phyloP scores from a whole-genome alignment of 495 filamentous ascomycete genomes.

The Penicillium ucsense region DNA sequence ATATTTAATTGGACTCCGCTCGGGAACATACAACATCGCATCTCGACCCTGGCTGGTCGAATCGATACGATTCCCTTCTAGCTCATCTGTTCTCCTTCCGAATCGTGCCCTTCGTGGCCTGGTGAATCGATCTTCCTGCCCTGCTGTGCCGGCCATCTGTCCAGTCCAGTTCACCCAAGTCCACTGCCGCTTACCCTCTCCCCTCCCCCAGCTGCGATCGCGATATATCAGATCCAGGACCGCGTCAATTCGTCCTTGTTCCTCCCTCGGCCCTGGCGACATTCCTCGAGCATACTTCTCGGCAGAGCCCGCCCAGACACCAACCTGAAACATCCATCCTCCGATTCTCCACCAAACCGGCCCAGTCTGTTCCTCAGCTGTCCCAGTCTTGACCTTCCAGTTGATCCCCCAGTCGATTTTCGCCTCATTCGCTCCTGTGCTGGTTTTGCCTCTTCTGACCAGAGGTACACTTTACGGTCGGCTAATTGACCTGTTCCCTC shows the following conservation, averaged over 20 bases:
- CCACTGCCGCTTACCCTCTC: not conserved
- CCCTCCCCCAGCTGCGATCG: not conserved
- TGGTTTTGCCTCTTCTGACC: slow-evolving; percentile 4
- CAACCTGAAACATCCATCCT: slow-evolving; percentile 5
- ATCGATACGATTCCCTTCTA: not conserved
- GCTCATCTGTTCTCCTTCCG: not conserved
- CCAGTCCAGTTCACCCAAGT: not conserved
- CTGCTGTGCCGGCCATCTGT: too few relatives aligned
- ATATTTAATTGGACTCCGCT: too few relatives aligned
- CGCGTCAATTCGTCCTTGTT: not conserved
- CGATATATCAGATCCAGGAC: not conserved
- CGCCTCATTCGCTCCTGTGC: not conserved
- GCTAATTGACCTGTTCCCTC: slow-evolving; percentile 13
- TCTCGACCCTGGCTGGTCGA: slow-evolving; percentile 1
- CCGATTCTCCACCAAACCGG: not conserved
- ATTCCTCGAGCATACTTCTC: not conserved
- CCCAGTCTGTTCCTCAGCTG: slow-evolving; percentile 1
- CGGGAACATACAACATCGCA: too few relatives aligned
- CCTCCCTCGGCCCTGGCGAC: not conserved
- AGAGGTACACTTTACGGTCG: slow-evolving; percentile 15
- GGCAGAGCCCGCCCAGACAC: not conserved
- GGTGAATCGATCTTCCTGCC: too few relatives aligned
- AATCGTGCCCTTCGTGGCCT: too few relatives aligned
- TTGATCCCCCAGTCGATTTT: slow-evolving; percentile 6
- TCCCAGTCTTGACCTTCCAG: not conserved